These are phyloP conservation scores for Bimuria novae-zelandiae DNA, from an alignment of 2,329 filamentous ascomycete species.

Conservation along the genomic window DNA sequence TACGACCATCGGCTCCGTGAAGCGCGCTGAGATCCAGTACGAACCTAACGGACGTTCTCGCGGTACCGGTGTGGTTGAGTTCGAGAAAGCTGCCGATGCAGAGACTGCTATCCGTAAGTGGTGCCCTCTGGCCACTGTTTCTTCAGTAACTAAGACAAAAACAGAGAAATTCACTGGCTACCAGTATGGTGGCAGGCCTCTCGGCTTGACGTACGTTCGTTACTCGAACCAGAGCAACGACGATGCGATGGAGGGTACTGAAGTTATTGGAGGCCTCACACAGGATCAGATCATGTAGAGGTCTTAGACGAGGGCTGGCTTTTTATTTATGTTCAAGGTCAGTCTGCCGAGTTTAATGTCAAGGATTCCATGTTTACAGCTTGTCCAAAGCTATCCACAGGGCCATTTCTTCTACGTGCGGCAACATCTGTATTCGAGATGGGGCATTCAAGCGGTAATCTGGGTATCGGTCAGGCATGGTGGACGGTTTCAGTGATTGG, in stretches of 20 bases:
- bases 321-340: constrained; percentile 6
- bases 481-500: constrained; percentile 19
- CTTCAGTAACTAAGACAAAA: constrained; percentile 29
- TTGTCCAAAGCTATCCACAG: constrained; percentile 18
- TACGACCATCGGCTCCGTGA: constrained; percentile 96
- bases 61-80: constrained; percentile 95
- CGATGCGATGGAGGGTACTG: constrained; percentile 81
- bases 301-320: background rate
- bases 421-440: constrained; percentile 23
- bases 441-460: constrained; percentile 19
- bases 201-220: constrained; percentile 92
- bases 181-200: constrained; percentile 92
- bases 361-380: constrained; percentile 10
- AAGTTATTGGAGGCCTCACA: constrained; percentile 71
- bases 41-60: constrained; percentile 94
- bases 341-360: constrained; percentile 3
- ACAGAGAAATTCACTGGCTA: constrained; percentile 94
- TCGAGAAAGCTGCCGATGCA: constrained; percentile 80
- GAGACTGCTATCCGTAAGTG: constrained; percentile 80
- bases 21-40: constrained; percentile 99
- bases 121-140: background rate
- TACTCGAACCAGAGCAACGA: constrained; percentile 72
- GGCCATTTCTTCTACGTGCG: constrained; percentile 21
- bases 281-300: constrained; percentile 96
- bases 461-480: constrained; percentile 16